Evolutionary conservation across 2,329 filamentous ascomycete genomes (phyloP), one percentile per base, ranked within the genome.

Genomic region (Apiospora saccharicola): DNA sequence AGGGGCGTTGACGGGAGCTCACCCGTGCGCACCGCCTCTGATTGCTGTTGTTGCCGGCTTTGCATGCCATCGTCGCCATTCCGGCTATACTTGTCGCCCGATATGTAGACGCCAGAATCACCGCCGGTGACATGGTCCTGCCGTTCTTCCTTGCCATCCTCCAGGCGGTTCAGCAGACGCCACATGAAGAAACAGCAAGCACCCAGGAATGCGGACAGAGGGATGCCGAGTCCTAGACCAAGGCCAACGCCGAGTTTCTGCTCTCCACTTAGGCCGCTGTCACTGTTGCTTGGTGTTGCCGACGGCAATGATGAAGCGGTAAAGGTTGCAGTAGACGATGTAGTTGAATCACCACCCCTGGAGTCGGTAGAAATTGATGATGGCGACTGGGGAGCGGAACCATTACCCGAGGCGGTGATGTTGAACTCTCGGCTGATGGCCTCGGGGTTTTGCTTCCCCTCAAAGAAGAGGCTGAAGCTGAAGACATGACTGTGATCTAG

Each of bases 401-500:
- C 53, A 8, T 34, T 57, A 47, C 19, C 22, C 5, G 53, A 34
- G 53, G 5, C 13, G 51, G 53, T 61, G 26, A 61, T 61, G 53
- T 61, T 61, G 53, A 37, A 61, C 53, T 61, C 53, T 5, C 53
- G 53, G 30, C 53, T 37, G 30, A 61, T 61, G 30, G 53, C 53
- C 30, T 61, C 53, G 16, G 53, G 30, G 16, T 37, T 61, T 30
- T 37, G 30, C 14, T 61, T 34, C 6, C 53, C 53, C 53, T 61
- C 53, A 16, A 37, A 34, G 53, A 61, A 37, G 30, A 61, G 51
- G 10, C 51, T 61, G 16, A 61, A 37, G 7, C 53, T 22, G 30
- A 61, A 61, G 6, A 22, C 53, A 8, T 61, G 30, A 5, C 30
- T 61, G 30, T 37, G 53, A 30, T 61, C 53, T 5, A 61, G 30